phyloP scores from a whole-genome alignment of 441 rosid species.

The Raphanus hybrid region DNA sequence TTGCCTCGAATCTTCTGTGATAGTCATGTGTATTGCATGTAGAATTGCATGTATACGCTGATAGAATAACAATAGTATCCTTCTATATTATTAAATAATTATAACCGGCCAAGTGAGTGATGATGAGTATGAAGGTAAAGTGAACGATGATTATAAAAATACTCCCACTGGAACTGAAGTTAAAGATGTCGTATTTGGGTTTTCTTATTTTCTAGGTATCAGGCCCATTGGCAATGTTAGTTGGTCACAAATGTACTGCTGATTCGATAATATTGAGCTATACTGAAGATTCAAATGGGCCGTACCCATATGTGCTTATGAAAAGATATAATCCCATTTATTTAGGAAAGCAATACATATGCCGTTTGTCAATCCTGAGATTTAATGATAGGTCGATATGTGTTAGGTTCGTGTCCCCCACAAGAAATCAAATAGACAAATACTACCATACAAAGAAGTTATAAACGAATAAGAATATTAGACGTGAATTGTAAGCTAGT shows the following conservation, averaged over 20 bases:
- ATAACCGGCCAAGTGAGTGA: background rate
- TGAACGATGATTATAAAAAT: background rate
- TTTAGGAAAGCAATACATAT: no score
- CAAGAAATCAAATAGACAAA: background rate
- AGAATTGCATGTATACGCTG: background rate
- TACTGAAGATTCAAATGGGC: background rate
- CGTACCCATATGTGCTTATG: background rate
- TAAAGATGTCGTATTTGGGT: background rate
- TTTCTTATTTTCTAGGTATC: background rate
- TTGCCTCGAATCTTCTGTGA: background rate
- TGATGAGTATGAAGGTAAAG: background rate
- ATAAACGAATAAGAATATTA: background rate
- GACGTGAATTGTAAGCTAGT: conserved; percentile 34
- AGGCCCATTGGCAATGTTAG: conserved; percentile 17
- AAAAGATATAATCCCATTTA: no score
- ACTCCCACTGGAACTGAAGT: background rate
- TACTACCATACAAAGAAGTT: conserved; percentile 2
- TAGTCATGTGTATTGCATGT: conserved; percentile 6
- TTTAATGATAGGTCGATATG: background rate
- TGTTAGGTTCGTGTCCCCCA: conserved; percentile 15
- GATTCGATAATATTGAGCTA: conserved; percentile 4
- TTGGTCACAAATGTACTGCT: background rate
- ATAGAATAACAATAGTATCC: background rate
- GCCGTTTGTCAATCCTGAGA: background rate
- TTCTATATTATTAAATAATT: background rate